phyloP scores from a whole-genome alignment of 2,329 filamentous ascomycete species.

The Talaromyces marneffei region DNA sequence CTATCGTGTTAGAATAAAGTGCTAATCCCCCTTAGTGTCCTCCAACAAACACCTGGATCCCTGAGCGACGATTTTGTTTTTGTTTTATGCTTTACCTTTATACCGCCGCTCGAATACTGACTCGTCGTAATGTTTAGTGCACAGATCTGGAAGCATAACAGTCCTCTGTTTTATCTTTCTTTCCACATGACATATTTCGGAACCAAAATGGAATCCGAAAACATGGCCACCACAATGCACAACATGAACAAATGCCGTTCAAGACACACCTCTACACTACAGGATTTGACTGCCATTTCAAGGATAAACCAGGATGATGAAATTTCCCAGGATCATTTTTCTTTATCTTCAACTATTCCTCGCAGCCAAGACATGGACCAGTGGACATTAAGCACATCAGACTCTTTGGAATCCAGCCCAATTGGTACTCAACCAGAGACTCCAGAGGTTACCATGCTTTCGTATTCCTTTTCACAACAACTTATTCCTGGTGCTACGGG shows the following conservation, averaged over 20 bases:
- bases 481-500: slow-evolving; percentile 35
- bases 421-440: slow-evolving; percentile 35
- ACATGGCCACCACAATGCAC: slow-evolving; percentile 31
- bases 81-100: slow-evolving; percentile 7
- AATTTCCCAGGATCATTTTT: slow-evolving; percentile 37
- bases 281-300: slow-evolving; percentile 36
- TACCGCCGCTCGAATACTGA: slow-evolving; percentile 15
- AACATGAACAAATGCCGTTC: slow-evolving; percentile 31
- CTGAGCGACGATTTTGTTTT: slow-evolving; percentile 14
- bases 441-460: slow-evolving; percentile 38
- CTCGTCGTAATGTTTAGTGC: slow-evolving; percentile 25
- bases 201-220: slow-evolving; percentile 33
- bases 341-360: slow-evolving; percentile 36
- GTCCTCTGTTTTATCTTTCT: slow-evolving; percentile 3
- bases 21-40: slow-evolving; percentile 4
- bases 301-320: slow-evolving; percentile 40
- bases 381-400: slow-evolving; percentile 36
- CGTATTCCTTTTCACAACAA: slow-evolving; percentile 39
- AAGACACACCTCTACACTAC: slow-evolving; percentile 32
- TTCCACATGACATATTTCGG: slow-evolving; percentile 33
- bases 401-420: slow-evolving; percentile 34
- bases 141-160: slow-evolving; percentile 17
- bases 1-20: neutral
- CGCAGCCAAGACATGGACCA: slow-evolving; percentile 33
- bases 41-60: neutral